Conservation (phyloP, 2,329 filamentous ascomycete species). For the Colletotrichum orbiculare region DNA sequence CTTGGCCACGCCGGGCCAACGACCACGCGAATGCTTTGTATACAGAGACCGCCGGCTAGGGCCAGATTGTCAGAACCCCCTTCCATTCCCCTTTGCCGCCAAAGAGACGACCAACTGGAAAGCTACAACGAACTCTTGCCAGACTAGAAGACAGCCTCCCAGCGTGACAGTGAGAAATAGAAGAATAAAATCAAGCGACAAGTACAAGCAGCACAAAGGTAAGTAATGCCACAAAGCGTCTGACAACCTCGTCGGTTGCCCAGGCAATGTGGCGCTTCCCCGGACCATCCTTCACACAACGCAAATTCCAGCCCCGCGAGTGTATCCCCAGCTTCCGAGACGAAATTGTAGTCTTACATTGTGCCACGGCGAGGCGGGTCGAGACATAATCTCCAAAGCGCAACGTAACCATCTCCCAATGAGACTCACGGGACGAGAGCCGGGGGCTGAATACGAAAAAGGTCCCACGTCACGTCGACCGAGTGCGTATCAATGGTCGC, state of each 20-base stretch:
- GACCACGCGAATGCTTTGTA: conserved; percentile 9
- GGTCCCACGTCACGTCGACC: conserved; percentile 8
- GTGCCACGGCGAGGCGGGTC: conserved; percentile 6
- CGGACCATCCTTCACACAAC: not conserved
- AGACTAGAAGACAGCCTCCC: not conserved
- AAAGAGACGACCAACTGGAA: conserved; percentile 8
- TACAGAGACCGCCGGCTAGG: conserved; percentile 16
- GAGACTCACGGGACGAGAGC: conserved; percentile 1
- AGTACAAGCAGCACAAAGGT: conserved; percentile 28
- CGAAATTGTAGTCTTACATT: conserved; percentile 18
- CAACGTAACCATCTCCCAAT: conserved; percentile 1
- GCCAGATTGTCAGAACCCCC: conserved; percentile 7
- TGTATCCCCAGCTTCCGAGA: conserved; percentile 7
- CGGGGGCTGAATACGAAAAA: not conserved
- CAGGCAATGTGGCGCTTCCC: conserved; percentile 2
- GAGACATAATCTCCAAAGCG: conserved; percentile 3
- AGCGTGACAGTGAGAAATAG: conserved; percentile 14
- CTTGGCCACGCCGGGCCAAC: conserved; percentile 11
- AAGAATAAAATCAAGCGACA: conserved; percentile 20
- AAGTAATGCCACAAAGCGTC: not conserved
- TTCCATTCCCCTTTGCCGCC: conserved; percentile 1
- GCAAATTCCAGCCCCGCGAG: conserved; percentile 12
- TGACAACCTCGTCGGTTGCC: not conserved
- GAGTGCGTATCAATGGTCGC: not conserved
- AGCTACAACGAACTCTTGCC: conserved; percentile 6